A percentile compares a stretch with the other conserved stretches of the same genome.
Conservation (phyloP, 2,329 filamentous ascomycete genomes). For the Periconia sp. region DNA sequence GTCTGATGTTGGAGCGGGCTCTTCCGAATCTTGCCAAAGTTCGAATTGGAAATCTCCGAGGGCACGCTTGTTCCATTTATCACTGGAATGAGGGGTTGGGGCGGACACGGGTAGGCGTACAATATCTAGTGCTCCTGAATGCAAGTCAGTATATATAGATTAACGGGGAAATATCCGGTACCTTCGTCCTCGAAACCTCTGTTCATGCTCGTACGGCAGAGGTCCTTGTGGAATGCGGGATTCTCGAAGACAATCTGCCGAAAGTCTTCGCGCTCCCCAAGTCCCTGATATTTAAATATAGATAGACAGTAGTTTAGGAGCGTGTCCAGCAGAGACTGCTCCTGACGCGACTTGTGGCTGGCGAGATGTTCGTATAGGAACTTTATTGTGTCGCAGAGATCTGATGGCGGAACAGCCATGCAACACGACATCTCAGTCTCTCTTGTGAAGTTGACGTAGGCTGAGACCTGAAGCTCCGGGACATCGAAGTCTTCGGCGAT, state of each 20-base stretch:
- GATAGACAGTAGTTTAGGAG: conserved; percentile 53
- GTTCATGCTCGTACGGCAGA: conserved; percentile 46
- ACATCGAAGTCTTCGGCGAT: conserved; percentile 50
- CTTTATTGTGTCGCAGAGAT: conserved; percentile 49
- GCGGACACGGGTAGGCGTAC: conserved; percentile 14
- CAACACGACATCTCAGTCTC: conserved; percentile 49
- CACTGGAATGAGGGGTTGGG: conserved; percentile 13
- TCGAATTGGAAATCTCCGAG: conserved; percentile 23
- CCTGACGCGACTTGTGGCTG: conserved; percentile 24
- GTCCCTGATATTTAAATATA: conserved; percentile 44
- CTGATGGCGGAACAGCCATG: conserved; percentile 43
- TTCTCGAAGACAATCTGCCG: conserved; percentile 43
- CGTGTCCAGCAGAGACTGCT: conserved; percentile 43
- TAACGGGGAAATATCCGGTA: conserved; percentile 17
- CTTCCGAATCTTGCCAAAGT: conserved; percentile 12
- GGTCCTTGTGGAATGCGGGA: conserved; percentile 47
- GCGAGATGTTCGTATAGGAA: conserved; percentile 40
- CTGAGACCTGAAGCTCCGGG: conserved; percentile 44
- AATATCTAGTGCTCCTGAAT: conserved; percentile 16
- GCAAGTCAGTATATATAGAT: background rate
- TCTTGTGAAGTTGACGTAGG: conserved; percentile 47
- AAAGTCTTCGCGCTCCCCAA: conserved; percentile 46
- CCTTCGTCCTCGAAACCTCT: conserved; percentile 50
- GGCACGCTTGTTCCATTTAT: conserved; percentile 13
- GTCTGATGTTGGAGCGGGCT: background rate